Conservation (phyloP, 2,329 filamentous ascomycete genomes). For the Scolecobasidium constrictum region DNA sequence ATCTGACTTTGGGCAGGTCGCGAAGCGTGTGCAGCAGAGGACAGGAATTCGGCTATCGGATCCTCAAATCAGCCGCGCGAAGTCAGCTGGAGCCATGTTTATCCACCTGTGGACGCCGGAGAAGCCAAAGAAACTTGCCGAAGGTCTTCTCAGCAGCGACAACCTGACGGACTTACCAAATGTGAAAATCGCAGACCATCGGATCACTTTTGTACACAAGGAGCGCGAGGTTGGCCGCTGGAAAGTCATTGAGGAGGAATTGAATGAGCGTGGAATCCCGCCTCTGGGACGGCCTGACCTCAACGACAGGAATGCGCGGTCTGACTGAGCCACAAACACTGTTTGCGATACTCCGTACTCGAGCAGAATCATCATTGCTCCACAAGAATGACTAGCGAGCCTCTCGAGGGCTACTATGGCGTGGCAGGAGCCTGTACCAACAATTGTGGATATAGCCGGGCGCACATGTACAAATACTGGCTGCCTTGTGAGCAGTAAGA, state of each 20-base stretch:
- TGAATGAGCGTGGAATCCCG: slow-evolving; percentile 47
- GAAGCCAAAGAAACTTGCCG: slow-evolving; percentile 47
- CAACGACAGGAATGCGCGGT: too few relatives aligned
- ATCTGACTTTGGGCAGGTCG: slow-evolving; percentile 59
- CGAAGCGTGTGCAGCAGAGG: slow-evolving; percentile 71
- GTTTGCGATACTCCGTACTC: too few relatives aligned
- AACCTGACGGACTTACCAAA: slow-evolving; percentile 51
- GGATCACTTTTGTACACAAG: slow-evolving; percentile 59
- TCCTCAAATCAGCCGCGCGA: slow-evolving; percentile 40
- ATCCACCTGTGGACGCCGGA: slow-evolving; percentile 23
- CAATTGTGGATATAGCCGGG: not conserved
- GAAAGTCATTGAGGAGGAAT: slow-evolving; percentile 68
- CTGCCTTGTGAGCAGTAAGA: not conserved
- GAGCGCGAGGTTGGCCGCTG: slow-evolving; percentile 63
- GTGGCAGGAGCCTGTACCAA: too few relatives aligned
- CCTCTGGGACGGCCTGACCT: not conserved
- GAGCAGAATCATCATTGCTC: too few relatives aligned
- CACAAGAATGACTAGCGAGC: too few relatives aligned
- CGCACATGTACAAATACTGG: not conserved
- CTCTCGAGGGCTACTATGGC: too few relatives aligned
- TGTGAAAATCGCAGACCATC: slow-evolving; percentile 53
- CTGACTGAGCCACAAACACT: too few relatives aligned
- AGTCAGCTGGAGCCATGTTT: slow-evolving; percentile 27
- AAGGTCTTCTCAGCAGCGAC: slow-evolving; percentile 41
- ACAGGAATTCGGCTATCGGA: slow-evolving; percentile 71